Base-by-base conservation (phyloP, 805 yeast species). In the Lipomyces oligophaga region DNA sequence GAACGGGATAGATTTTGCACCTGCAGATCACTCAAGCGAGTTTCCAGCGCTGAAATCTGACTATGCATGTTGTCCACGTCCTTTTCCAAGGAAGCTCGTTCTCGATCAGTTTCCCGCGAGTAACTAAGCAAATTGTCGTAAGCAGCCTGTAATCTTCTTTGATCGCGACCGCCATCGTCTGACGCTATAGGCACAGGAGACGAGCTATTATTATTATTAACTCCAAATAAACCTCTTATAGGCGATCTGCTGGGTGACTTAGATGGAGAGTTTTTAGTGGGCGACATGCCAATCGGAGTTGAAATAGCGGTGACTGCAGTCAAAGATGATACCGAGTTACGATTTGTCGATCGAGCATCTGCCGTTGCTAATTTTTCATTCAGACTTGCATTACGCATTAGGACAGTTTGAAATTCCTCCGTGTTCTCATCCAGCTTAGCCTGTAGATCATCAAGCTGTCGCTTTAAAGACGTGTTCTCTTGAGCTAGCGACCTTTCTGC, bases 61-160 rank as follows among this genome's bases (percentile, higher is more conserved):
- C n/a, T n/a, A n/a, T n/a, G n/a, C n/a, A n/a, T n/a, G n/a, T n/a
- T n/a, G 21, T 43, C 55, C 11, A 50, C 37, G 26, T 38, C 49
- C 15, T 27, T 35, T 15, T 43, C 48, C 19, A 38, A 36, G 24
- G 30, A 13, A 16, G 13, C 20, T 11, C 55, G 38, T 44, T 48
- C 55, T 36, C 24, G 15, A 15, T 50, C 55, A 20, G 33, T 35
- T 32, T 41, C 46, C 15, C 38, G 38, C 1, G 54, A 42, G 20
- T 43, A 38, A n/a, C n/a, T n/a, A n/a, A n/a, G n/a, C n/a, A n/a
- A n/a, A 6, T 27, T 31, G 15, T 50, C 49, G 41, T 48, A 50
- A 34, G 41, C 34, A 6, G 34, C 34, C 20, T 43, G 34, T 15
- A 50, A n/a, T n/a, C n/a, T n/a, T n/a, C n/a, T n/a, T n/a, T n/a